Evolutionary conservation across 2,329 filamentous ascomycete genomes (phyloP), one percentile per base, ranked within the genome.

Genomic region (Alternaria sp.): DNA sequence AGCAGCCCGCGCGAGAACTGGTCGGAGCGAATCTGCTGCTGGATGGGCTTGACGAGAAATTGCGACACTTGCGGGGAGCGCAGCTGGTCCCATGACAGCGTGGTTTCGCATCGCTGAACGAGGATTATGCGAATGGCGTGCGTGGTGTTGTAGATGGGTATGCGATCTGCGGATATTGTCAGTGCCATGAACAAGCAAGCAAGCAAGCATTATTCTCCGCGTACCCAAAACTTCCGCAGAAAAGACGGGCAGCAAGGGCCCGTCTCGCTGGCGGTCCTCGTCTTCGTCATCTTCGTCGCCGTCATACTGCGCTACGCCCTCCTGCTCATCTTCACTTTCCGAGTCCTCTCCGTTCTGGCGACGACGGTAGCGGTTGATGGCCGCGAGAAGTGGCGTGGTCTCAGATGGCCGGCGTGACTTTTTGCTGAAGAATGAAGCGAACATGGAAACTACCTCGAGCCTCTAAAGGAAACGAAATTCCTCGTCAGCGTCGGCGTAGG

Each of bases 21-120:
- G 53, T 91, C 88, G 16, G 87, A 85, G 62, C 90, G 89, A 65
- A 97, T 94, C 77, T 94, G 91, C 76, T 95, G 91, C 79, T 95
- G 93, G 83, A 97, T 95, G 3, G 94, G 94, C 82, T 97, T 97
- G 75, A 97, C 87, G 36, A 98, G 86, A 77, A 98, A 98, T 75
- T 97, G 94, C 16, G 93, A 97, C 58, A 98, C 90, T 77, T 98
- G 94, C 3, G 94, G 94, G n/a, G 93, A 97, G 65, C 94, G 89
- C 64, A 98, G 84, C 78, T 98, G 94, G 66, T 98, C 94, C 94
- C 94, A 98, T 16, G 93, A 90, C 52, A 98, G 82, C 0, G 93
- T 94, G 2, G 94, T 97, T 81, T 98, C 94, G 79, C 93, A 97
- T 74, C 92, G 89, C 60, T 92, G 86, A 67, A 92, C 87, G 62